Base-by-base conservation (phyloP, 257 asterid species). In the Solanum chmielewskii region DNA sequence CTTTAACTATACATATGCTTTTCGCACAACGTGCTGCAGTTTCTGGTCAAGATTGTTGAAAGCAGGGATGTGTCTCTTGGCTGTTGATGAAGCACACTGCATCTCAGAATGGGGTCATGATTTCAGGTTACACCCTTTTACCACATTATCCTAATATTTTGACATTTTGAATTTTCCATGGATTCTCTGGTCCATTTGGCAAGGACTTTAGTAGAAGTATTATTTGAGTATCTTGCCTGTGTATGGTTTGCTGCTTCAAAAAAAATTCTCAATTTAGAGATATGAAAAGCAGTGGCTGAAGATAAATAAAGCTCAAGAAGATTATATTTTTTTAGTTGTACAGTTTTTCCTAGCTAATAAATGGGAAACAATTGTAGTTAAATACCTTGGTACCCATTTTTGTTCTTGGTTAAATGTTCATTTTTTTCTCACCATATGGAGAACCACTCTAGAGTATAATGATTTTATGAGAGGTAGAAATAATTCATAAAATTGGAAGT, bases 81-180 rank as follows among this genome's bases (percentile, higher is more conserved):
- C 99, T 90, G 98, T 96, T 91, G 99, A 96, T 85, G 99, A 96
- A 92, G 99, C 98, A 86, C 99, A 96, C 88, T 96, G 99, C 92
- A 96, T 96, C 88, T 96, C 99, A 35, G 98, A 96, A 91, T 96
- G 99, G 99, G 99, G 99, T 74, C 99, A 96, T 80, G 91, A 92
- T 92, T 96, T 96, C 95, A 93, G 99, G 98, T 92, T 47, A 82
- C 93, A 83, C 70, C 78, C 82, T 78, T 39, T 47, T 52, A 52
- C 45, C 41, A 29, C 85, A 31, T 29, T 80, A 47, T 49, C 68
- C 66, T 27, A 27, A 31, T 25, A 80, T 29, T 80, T 80, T 80
- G 68, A 47, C 44, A 80, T 27, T 70, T 45, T 16, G 84, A 66
- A 42, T 52, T 16, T 27, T 73, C 44, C 59, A 23, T 59, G 41